Percentiles rank a stretch among this genome's conserved stretches.
phyloP scores from a whole-genome alignment of 2,329 filamentous ascomycete species.

The Podosphaera leucotricha region DNA sequence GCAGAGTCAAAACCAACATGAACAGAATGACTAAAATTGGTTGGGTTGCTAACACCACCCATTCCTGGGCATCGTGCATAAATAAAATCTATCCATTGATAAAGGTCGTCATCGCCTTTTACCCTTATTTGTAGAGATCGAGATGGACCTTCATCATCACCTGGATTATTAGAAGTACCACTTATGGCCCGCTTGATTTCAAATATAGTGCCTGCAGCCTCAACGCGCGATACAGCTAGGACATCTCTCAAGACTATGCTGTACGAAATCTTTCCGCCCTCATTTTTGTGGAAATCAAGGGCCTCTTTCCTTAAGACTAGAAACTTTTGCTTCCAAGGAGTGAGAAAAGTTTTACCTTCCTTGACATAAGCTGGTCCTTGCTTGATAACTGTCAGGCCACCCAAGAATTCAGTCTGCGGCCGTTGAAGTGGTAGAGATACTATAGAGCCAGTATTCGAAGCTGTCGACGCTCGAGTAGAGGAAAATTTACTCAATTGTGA shows the following conservation, averaged over 20 bases:
- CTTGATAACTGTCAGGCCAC: conserved; percentile 52
- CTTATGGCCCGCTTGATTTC: conserved; percentile 65
- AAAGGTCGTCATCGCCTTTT: conserved; percentile 87
- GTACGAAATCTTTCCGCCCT: conserved; percentile 69
- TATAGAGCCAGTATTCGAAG: conserved; percentile 46
- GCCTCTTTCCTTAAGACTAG: conserved; percentile 80
- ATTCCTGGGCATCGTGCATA: conserved; percentile 92
- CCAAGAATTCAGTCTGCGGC: conserved; percentile 33
- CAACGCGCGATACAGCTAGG: conserved; percentile 70
- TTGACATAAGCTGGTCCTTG: conserved; percentile 71
- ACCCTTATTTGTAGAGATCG: conserved; percentile 80
- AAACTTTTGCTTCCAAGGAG: conserved; percentile 74
- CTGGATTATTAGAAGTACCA: conserved; percentile 43
- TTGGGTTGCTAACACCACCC: conserved; percentile 95
- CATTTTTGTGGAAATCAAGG: conserved; percentile 82
- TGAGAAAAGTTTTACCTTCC: conserved; percentile 70
- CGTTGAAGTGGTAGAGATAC: conserved; percentile 48
- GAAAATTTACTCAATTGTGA: conserved; percentile 52
- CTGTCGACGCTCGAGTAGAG: conserved; percentile 34
- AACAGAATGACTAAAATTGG: conserved; percentile 90
- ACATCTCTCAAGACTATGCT: conserved; percentile 72
- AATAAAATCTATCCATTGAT: conserved; percentile 97
- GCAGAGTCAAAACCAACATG: conserved; percentile 94
- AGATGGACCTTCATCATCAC: conserved; percentile 49
- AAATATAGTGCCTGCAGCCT: conserved; percentile 77